Base-by-base conservation (phyloP, 2,329 filamentous ascomycete genomes). In the Rugonectria rugulosa region DNA sequence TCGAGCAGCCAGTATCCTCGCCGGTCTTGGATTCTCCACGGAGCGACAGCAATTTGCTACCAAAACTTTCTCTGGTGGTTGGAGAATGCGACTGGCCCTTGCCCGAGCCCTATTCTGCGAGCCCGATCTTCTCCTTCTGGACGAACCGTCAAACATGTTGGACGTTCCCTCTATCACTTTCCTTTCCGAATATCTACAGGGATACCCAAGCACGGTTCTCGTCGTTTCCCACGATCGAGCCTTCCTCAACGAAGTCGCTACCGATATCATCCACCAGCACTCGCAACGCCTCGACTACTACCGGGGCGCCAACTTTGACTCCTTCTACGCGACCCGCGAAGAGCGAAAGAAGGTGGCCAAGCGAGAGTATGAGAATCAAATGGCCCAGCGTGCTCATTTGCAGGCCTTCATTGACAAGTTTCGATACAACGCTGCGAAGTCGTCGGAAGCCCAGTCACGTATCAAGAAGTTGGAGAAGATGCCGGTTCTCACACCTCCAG, bases 131-230 rank as follows among this genome's bases (percentile, higher is more conserved):
- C 79, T 99, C 56, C 84, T 99, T 73, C 92, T 99, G 66, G 95
- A 99, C 80, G 95, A 99, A 87, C 95, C 95, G 78, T 98, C 94
- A 52, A 98, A 98, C 87, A 98, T 98, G 94, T 92, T 99, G 91
- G 95, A 98, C 77, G 95, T 99, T 54, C 95, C 95, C n/a, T 98
- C 95, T 20, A 98, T 99, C 71, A 96, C 95, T 53, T 99, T 98
- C 85, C 84, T 99, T 73, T 90, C 94, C 42, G 94, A 93, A 70
- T 99, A 99, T 72, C 88, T 99, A 8, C 93, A 97, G 74, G 82
- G 81, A 43, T 99, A 99, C 72, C 94, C 94, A 32, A 97, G 92
- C 75, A 98, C 95, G 2, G 88, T 99, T 23, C 82, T 99, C 12
- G 94, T 99, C 49, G 95, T 99, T 62, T 97, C 92, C 75, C 95